Percentiles rank a stretch among this genome's conserved stretches.
Conservation (phyloP, 2,329 filamentous ascomycete species). For the Aspergillus sp. region DNA sequence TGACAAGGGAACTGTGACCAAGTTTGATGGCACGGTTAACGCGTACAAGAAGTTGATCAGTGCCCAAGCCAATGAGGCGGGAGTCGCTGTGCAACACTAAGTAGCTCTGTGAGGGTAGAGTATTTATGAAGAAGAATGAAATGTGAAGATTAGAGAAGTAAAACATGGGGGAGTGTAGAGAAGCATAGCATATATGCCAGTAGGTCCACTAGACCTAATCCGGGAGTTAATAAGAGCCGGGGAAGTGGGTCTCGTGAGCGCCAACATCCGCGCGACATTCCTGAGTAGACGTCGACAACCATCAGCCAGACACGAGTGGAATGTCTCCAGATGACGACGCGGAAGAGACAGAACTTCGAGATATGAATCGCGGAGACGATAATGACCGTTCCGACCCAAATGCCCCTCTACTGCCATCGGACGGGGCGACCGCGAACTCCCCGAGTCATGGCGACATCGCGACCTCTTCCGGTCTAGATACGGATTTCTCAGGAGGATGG, state of each 20-base stretch:
- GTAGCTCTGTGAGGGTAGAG: neutral
- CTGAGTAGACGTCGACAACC: neutral
- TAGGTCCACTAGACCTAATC: too few species aligned
- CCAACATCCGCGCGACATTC: neutral
- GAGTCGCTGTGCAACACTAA: slow-evolving; percentile 59
- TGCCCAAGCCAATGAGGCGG: slow-evolving; percentile 81
- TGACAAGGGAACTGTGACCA: slow-evolving; percentile 88
- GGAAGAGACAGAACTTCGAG: slow-evolving; percentile 9
- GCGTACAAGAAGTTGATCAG: slow-evolving; percentile 96
- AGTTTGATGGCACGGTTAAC: slow-evolving; percentile 93
- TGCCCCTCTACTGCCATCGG: slow-evolving; percentile 30
- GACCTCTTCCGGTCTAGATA: slow-evolving; percentile 10
- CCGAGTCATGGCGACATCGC: slow-evolving; percentile 9
- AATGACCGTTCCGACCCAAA: slow-evolving; percentile 20
- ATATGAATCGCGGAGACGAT: slow-evolving; percentile 26
- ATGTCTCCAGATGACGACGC: slow-evolving; percentile 6
- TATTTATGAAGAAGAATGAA: slow-evolving; percentile 5
- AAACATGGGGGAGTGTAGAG: neutral
- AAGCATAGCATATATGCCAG: neutral
- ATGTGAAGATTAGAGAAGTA: neutral
- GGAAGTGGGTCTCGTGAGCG: slow-evolving; percentile 18
- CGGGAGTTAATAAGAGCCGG: neutral
- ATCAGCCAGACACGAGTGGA: neutral
- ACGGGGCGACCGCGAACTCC: slow-evolving; percentile 8
- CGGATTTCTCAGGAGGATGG: slow-evolving; percentile 26